Percentiles rank a stretch among this genome's conserved stretches.
phyloP scores from a whole-genome alignment of 2,329 filamentous ascomycete species.

The Leptographium procerum region DNA sequence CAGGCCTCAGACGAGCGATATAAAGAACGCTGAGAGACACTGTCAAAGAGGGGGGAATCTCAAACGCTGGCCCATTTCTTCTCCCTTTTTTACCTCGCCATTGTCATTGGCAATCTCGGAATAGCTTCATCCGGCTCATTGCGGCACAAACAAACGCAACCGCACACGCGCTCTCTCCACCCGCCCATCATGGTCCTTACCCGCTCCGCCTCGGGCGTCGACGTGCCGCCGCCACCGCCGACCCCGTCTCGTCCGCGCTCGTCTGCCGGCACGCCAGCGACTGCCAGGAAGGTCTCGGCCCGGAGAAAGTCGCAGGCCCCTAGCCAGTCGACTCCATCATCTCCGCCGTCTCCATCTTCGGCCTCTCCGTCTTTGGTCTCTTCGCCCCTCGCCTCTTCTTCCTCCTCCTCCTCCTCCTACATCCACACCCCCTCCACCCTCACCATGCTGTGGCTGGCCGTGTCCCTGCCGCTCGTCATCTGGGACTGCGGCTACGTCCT shows the following conservation, averaged over 20 bases:
- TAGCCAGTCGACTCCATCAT: not conserved
- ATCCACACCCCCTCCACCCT: conserved; percentile 32
- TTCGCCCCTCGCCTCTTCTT: not conserved
- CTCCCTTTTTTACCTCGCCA: too few species aligned
- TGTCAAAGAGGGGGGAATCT: too few species aligned
- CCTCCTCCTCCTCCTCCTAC: conserved; percentile 19
- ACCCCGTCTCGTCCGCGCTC: conserved; percentile 6
- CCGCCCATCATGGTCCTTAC: conserved; percentile 14
- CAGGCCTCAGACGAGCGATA: too few species aligned
- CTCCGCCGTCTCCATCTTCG: not conserved
- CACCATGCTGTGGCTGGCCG: conserved; percentile 56
- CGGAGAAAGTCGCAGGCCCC: not conserved
- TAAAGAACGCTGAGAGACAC: too few species aligned
- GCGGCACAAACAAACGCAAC: not conserved
- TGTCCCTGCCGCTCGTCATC: conserved; percentile 66
- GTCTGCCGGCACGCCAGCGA: not conserved
- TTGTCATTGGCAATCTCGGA: too few species aligned
- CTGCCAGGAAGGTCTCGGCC: not conserved
- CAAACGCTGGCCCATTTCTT: too few species aligned
- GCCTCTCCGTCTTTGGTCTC: not conserved
- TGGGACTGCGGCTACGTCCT: conserved; percentile 79
- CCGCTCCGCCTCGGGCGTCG: conserved; percentile 14
- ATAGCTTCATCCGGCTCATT: too few species aligned
- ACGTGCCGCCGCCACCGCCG: conserved; percentile 11
- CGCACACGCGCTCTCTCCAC: not conserved